Percentiles rank a stretch among this genome's conserved stretches.
Conservation (phyloP, 495 filamentous ascomycete species). For the Sporormia fimetaria region DNA sequence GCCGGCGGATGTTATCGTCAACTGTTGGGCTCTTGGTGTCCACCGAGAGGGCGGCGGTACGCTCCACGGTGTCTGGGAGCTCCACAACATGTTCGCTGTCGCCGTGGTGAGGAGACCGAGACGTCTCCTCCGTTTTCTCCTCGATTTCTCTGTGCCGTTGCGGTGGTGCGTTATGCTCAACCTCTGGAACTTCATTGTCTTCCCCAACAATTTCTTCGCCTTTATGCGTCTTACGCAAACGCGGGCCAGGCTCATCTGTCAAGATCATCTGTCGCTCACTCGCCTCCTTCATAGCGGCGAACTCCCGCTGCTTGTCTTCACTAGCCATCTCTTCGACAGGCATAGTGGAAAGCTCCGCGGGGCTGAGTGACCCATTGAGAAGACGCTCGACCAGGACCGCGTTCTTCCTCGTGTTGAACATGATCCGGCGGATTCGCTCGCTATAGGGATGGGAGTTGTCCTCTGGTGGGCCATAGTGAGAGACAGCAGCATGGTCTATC, state of each 20-base stretch:
- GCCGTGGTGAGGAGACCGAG: slow-evolving; percentile 2
- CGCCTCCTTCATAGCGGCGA: slow-evolving; percentile 60
- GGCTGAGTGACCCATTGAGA: slow-evolving; percentile 54
- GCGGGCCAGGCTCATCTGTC: slow-evolving; percentile 66
- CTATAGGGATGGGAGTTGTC: slow-evolving; percentile 38
- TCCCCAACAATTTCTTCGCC: slow-evolving; percentile 83
- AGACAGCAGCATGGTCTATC: slow-evolving; percentile 62
- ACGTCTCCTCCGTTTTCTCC: slow-evolving; percentile 4
- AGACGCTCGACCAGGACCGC: slow-evolving; percentile 63
- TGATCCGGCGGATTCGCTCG: slow-evolving; percentile 50
- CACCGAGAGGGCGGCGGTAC: slow-evolving; percentile 9
- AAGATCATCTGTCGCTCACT: slow-evolving; percentile 82
- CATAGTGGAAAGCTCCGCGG: slow-evolving; percentile 71
- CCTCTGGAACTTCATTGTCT: slow-evolving; percentile 34
- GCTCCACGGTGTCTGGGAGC: slow-evolving; percentile 26
- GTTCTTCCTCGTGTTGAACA: slow-evolving; percentile 81
- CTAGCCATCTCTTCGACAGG: slow-evolving; percentile 77
- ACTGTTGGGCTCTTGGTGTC: slow-evolving; percentile 15
- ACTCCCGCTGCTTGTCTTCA: slow-evolving; percentile 73
- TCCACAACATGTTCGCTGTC: slow-evolving; percentile 20
- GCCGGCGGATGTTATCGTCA: slow-evolving; percentile 7
- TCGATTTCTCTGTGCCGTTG: slow-evolving; percentile 19
- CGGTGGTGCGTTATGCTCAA: slow-evolving; percentile 6
- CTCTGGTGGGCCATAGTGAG: slow-evolving; percentile 43
- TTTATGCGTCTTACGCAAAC: slow-evolving; percentile 85